Percentiles rank a stretch among this genome's conserved stretches.
Conservation (phyloP, 2,329 filamentous ascomycete genomes). For the Pseudogymnoascus sp. region DNA sequence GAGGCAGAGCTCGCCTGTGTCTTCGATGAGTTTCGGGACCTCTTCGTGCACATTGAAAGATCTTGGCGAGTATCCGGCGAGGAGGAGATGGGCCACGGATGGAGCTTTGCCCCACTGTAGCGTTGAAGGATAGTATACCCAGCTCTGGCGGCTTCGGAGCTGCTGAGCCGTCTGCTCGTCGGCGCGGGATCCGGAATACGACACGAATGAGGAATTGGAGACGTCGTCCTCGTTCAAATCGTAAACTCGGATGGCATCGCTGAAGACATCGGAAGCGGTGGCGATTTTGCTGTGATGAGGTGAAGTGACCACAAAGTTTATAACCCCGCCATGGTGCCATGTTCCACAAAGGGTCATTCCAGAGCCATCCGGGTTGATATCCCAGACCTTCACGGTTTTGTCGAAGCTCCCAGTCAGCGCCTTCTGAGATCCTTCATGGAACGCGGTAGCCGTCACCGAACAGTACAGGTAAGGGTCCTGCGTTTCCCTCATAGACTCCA, state of each 20-base stretch:
- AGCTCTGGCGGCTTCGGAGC: slow-evolving; percentile 31
- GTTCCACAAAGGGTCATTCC: slow-evolving; percentile 39
- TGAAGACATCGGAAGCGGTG: slow-evolving; percentile 48
- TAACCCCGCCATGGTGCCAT: slow-evolving; percentile 49
- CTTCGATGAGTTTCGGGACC: slow-evolving; percentile 49
- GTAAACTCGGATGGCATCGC: slow-evolving; percentile 50
- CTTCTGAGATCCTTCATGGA: slow-evolving; percentile 36
- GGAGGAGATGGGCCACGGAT: slow-evolving; percentile 41
- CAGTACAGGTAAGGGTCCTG: slow-evolving; percentile 57
- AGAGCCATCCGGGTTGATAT: slow-evolving; percentile 30
- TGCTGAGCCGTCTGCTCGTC: slow-evolving; percentile 18
- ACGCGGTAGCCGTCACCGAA: slow-evolving; percentile 54
- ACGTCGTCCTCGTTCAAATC: slow-evolving; percentile 33
- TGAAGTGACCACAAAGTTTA: slow-evolving; percentile 54
- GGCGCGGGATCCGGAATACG: slow-evolving; percentile 23
- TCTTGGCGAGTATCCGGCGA: slow-evolving; percentile 56
- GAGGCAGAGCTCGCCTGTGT: slow-evolving; percentile 51
- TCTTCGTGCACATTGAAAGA: slow-evolving; percentile 44
- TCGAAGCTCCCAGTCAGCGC: slow-evolving; percentile 56
- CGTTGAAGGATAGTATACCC: slow-evolving; percentile 56
- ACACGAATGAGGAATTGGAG: slow-evolving; percentile 21
- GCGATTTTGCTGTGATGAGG: slow-evolving; percentile 41
- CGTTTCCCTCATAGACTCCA: slow-evolving; percentile 46
- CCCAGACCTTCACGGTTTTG: slow-evolving; percentile 52
- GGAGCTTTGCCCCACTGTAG: slow-evolving; percentile 50